Evolutionary conservation across 2,329 filamentous ascomycete species (phyloP), one percentile per base, ranked within the genome.

Genomic region (Plectosphaerella plurivora): DNA sequence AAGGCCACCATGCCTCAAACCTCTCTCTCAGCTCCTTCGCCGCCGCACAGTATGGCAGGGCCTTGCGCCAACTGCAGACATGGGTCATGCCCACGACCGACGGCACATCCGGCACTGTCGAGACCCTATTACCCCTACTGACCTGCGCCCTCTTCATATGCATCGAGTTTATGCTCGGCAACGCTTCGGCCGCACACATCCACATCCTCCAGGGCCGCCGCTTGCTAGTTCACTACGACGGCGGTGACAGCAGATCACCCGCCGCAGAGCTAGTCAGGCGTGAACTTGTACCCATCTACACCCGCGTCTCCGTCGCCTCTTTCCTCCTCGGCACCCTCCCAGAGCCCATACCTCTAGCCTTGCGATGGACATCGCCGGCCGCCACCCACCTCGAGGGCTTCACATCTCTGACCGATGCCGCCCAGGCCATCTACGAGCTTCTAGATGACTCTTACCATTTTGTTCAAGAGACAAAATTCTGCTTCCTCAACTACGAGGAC

Each of bases 81-180:
- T 44, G 41, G 41, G 10, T 18, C 5, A 12, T 44, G 20, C 55
- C 79, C 22, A 33, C 8, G 4, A 69, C 73, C 18, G 68, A 68
- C 53, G 59, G 66, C 22, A 44, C 2, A 55, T 58, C 45, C 58
- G 64, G n/a, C 57, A 41, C 51, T 6, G 18, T 51, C 12, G 15
- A 57, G 1, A 59, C 61, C 7, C 60, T 61, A 1, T 57, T 70
- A 0, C 67, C 68, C 1, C 58, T 81, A 15, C 63, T 78, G 3
- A 73, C 73, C 7, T 79, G 76, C 55, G 61, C 79, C 1, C 63
- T 81, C 22, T 79, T 81, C 54, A 74, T 77, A 22, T 78, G 77
- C 57, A 73, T 81, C 47, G 79, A 82, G 61, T 78, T 78, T 57
- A 66, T 82, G 53, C 76, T 76, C 33, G 73, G 75, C 37, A 74